Base-by-base conservation (phyloP, 306 rosid species). In the Alnus glutinosa region DNA sequence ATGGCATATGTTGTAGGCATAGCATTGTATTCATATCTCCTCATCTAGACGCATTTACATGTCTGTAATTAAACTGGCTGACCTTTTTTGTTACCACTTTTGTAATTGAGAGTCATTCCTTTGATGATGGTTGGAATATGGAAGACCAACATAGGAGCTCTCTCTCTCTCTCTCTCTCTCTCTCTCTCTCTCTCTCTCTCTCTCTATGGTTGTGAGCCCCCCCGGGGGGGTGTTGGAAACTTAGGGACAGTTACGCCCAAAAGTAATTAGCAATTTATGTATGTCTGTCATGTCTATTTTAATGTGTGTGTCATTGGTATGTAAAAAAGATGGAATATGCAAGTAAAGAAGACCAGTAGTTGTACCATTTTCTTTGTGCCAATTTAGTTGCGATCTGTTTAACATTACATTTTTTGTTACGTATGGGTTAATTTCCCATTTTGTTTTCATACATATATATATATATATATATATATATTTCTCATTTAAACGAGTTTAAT, bases 381-480 rank as follows among this genome's bases (percentile, higher is more conserved):
- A 18, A 49, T 48, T 76, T 55, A 15, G 74, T 30, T 61, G 68
- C 19, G 4, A 64, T 37, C 70, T 55, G 10, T 11, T 75, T 78
- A 69, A 77, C 73, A 63, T 55, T 55, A 42, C 3, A 18, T 78
- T 47, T 28, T 1, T 52, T 2, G 7, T 74, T 69, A 15, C 62
- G 48, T 67, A 47, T 50, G 70, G 13, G 36, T 72, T 15, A 11
- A 48, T 59, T 47, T 44, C 36, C 36, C 28, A 59, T 3, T 73
- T 66, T 67, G 28, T 49, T 11, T 52, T 75, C 16, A 18, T 50
- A 18, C 50, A 44, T 59, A 23, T 13, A 19, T n/a, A n/a, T n/a
- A n/a, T n/a, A n/a, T n/a, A n/a, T n/a, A n/a, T n/a, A 55, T 16
- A 59, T 59, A 67, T 50, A 14, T 64, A 16, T 77, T 52, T 73